phyloP scores from a whole-genome alignment of 345 rosid species.

The Acer campestre region DNA sequence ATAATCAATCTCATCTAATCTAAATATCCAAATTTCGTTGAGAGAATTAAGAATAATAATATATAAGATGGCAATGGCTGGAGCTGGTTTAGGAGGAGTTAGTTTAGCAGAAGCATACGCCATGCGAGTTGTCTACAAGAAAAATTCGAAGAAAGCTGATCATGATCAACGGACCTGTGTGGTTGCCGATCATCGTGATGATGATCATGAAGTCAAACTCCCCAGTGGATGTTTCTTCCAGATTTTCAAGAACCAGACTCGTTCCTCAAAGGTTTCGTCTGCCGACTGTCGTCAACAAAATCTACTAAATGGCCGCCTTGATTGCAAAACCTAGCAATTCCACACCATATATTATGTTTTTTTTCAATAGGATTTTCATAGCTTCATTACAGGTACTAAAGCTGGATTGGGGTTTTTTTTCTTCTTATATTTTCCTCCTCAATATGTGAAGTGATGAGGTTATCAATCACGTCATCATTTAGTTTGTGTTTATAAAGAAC shows the following conservation, averaged over 20 bases:
- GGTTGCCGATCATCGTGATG: not conserved
- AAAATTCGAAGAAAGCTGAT: slow-evolving; percentile 31
- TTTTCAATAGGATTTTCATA: not conserved
- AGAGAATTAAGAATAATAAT: not conserved
- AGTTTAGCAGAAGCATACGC: slow-evolving; percentile 50
- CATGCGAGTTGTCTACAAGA: slow-evolving; percentile 34
- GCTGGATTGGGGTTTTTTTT: too few relatives aligned
- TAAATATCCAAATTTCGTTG: not conserved
- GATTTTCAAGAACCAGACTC: slow-evolving; percentile 12
- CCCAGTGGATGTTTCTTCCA: slow-evolving; percentile 27
- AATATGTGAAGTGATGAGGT: too few relatives aligned
- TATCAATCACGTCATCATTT: too few relatives aligned
- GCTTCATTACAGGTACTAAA: too few relatives aligned
- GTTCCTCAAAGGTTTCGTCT: slow-evolving; percentile 24
- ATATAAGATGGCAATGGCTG: slow-evolving; percentile 11
- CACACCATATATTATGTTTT: too few relatives aligned
- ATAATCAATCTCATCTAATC: too few relatives aligned
- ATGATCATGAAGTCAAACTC: slow-evolving; percentile 13
- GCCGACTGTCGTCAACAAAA: not conserved
- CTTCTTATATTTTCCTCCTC: too few relatives aligned
- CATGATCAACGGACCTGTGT: too few relatives aligned
- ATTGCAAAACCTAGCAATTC: not conserved
- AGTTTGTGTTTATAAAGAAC: too few relatives aligned
- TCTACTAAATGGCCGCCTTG: not conserved
- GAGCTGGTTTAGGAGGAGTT: slow-evolving; percentile 7